Base-by-base conservation (phyloP, 306 rosid species). In the Albizia julibrissin region DNA sequence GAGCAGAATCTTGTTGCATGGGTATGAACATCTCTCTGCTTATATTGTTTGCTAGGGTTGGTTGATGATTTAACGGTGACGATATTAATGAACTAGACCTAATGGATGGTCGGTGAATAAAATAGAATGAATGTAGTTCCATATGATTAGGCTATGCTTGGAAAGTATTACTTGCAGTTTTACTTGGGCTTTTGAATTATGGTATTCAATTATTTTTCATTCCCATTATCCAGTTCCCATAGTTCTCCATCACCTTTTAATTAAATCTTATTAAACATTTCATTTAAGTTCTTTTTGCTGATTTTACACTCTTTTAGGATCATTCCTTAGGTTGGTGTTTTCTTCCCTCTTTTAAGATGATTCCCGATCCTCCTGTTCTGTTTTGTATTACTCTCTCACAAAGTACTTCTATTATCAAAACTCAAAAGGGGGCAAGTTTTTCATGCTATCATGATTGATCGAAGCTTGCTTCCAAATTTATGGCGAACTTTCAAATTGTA, bases 1-100 rank as follows among this genome's bases (percentile, higher is more conserved):
- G 99, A 95, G 84, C 99, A 93, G 84, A 92, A 91, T 89, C 91
- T 95, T 78, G 99, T 95, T 85, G 92, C 96, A 33, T 95, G 99
- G 97, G 99, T 95, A 89, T 86, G 91, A 87, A 43, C 67, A 29
- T 46, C 46, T 12, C 15, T n/a, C 81, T 22, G 29, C 69, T 29
- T 74, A 43, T 74, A 40, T 74, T 26, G 12, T 78, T 74, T 66
- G 2, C 10, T 27, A 13, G 64, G 75, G 26, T 19, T 43, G 67
- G 24, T 61, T 61, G 62, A 24, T 68, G 78, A 59, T 58, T 69
- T 75, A 26, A 24, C 33, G 13, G 42, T 59, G 19, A 44, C 64
- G 37, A 75, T 62, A 75, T 43, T 44, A 69, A 26, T 80, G 29
- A 67, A 76, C 24, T 71, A 74, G 65, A n/a, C 22, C 29, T 58